These are phyloP conservation scores for Nelumbo lutea DNA, from an alignment of 164 flowering plant species.

Conservation along the genomic window DNA sequence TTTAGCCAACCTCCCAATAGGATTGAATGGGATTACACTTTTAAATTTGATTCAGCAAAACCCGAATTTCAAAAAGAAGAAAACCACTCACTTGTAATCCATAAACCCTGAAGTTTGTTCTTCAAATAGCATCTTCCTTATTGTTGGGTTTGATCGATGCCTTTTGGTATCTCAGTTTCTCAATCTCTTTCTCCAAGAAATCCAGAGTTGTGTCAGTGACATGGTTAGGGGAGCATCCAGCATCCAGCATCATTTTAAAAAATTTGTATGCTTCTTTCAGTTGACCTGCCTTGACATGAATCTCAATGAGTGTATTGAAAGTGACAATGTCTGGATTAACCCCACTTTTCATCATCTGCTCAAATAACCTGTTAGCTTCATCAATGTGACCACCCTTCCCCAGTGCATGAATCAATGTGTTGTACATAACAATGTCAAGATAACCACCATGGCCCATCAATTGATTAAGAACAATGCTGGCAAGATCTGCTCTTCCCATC, in stretches of 20 bases:
- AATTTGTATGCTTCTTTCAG: constrained; percentile 74
- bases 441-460: constrained; percentile 75
- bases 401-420: constrained; percentile 76
- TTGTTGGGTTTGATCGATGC: constrained; percentile 43
- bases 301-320: constrained; percentile 80
- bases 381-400: constrained; percentile 81
- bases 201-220: constrained; percentile 84
- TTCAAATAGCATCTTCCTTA: constrained; percentile 18
- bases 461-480: constrained; percentile 63
- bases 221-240: constrained; percentile 81
- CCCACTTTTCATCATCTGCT: constrained; percentile 75
- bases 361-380: constrained; percentile 62
- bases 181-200: constrained; percentile 70
- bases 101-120: too few species aligned
- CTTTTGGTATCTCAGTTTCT: constrained; percentile 51
- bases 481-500: constrained; percentile 89
- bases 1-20: too few species aligned
- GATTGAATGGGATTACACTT: too few species aligned
- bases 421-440: constrained; percentile 93
- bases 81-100: too few species aligned
- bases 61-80: too few species aligned
- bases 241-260: constrained; percentile 83
- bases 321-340: constrained; percentile 90
- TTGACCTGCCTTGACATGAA: constrained; percentile 72
- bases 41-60: too few species aligned